Evolutionary conservation across 2,329 filamentous ascomycete species (phyloP).

Genomic region (Lecanicillium sp.): DNA sequence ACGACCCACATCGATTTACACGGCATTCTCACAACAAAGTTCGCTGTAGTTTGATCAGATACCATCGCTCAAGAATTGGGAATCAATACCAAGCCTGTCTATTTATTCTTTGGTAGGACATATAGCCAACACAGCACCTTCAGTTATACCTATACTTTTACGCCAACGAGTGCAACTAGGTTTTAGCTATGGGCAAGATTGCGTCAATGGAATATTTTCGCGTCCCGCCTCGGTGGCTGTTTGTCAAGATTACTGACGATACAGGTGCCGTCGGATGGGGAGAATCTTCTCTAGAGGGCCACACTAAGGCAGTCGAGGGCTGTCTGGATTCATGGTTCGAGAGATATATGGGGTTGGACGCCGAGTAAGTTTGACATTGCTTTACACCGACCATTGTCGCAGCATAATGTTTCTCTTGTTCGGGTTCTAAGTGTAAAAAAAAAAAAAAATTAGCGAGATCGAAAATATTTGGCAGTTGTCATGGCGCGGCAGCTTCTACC

Average conservation of each 20-base stretch:
- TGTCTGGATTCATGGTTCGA: slow-evolving; percentile 59
- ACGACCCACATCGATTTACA: too few species aligned
- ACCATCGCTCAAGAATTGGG: too few species aligned
- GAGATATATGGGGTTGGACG: slow-evolving; percentile 58
- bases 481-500: slow-evolving; percentile 66
- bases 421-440: too few species aligned
- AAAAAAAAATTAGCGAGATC: slow-evolving; percentile 48
- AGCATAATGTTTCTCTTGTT: too few species aligned
- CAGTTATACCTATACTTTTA: too few species aligned
- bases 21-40: too few species aligned
- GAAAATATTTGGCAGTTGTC: slow-evolving; percentile 74
- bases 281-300: slow-evolving; percentile 68
- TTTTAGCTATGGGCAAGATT: slow-evolving; percentile 29
- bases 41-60: too few species aligned
- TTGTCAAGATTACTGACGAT: slow-evolving; percentile 68
- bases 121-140: too few species aligned
- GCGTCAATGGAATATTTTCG: slow-evolving; percentile 61
- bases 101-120: too few species aligned
- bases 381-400: too few species aligned
- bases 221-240: slow-evolving; percentile 67
- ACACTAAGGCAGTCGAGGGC: slow-evolving; percentile 67
- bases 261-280: slow-evolving; percentile 62
- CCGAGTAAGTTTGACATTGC: slow-evolving; percentile 56
- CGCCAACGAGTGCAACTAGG: too few species aligned
- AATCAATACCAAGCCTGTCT: too few species aligned